These are phyloP conservation scores for Aspergillus carbonarius DNA, from an alignment of 2,329 filamentous ascomycete species.

Conservation along the genomic window DNA sequence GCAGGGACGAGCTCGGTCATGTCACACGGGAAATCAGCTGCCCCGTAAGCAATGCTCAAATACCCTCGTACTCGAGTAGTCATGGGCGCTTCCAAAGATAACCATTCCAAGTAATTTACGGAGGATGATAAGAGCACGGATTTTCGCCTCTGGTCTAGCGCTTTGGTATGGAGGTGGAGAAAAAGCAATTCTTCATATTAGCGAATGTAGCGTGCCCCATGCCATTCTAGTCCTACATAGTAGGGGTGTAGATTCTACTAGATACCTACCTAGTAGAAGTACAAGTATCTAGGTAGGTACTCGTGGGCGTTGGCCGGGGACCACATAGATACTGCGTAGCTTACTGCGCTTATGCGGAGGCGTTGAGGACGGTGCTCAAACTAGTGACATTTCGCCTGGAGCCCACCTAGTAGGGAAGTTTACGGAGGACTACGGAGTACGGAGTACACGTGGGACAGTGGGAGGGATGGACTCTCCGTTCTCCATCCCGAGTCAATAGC, in stretches of 20 bases:
- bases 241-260: too few species aligned
- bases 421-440: not conserved
- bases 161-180: not conserved
- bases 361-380: not conserved
- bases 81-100: not conserved
- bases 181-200: not conserved
- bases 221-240: not conserved
- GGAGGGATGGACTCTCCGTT: not conserved
- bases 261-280: too few species aligned
- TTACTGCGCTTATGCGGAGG: not conserved
- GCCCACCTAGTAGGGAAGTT: not conserved
- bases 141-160: not conserved
- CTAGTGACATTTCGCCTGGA: not conserved
- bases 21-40: not conserved
- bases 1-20: not conserved
- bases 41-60: not conserved
- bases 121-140: not conserved
- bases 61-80: not conserved
- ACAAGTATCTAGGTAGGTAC: too few species aligned
- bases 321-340: not conserved
- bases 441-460: not conserved
- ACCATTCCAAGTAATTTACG: not conserved
- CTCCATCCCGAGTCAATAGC: not conserved
- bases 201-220: not conserved
- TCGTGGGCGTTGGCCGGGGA: too few species aligned